Evolutionary conservation across 2,329 filamentous ascomycete genomes (phyloP).

Genomic region (Fusarium sp.): DNA sequence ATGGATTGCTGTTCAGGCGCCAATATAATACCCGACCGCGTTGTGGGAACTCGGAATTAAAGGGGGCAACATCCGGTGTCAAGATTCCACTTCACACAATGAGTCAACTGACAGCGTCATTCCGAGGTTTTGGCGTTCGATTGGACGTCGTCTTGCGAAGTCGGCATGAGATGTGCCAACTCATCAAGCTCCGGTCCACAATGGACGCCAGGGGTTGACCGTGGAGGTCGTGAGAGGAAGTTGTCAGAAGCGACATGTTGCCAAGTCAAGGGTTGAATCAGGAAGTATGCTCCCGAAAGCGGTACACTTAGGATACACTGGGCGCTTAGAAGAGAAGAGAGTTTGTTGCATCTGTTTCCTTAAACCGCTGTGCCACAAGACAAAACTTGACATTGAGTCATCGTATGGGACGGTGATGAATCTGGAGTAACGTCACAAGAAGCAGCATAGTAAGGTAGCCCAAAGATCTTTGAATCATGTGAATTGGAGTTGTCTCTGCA

Average conservation of each 20-base stretch:
- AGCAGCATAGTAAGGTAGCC: background rate
- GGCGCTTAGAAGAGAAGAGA: background rate
- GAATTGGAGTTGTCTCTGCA: slow-evolving; percentile 43
- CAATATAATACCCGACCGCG: background rate
- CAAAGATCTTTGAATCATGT: slow-evolving; percentile 26
- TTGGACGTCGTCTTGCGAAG: background rate
- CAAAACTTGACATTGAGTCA: background rate
- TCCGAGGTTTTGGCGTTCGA: background rate
- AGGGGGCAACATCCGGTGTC: background rate
- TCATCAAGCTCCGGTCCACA: background rate
- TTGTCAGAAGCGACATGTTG: background rate
- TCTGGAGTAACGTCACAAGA: background rate
- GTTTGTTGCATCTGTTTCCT: background rate
- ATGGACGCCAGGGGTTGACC: background rate
- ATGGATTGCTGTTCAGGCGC: background rate
- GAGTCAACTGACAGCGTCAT: background rate
- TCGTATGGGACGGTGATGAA: background rate
- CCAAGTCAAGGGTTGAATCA: background rate
- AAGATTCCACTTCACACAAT: background rate
- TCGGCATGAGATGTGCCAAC: background rate
- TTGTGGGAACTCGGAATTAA: background rate
- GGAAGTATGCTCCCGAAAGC: background rate
- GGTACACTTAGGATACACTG: background rate
- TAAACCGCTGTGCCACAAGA: background rate
- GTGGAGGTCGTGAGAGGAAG: background rate